A percentile compares a stretch with the other conserved stretches of the same genome.
Conservation (phyloP, 2,329 filamentous ascomycete genomes). For the Onygenales sp. region DNA sequence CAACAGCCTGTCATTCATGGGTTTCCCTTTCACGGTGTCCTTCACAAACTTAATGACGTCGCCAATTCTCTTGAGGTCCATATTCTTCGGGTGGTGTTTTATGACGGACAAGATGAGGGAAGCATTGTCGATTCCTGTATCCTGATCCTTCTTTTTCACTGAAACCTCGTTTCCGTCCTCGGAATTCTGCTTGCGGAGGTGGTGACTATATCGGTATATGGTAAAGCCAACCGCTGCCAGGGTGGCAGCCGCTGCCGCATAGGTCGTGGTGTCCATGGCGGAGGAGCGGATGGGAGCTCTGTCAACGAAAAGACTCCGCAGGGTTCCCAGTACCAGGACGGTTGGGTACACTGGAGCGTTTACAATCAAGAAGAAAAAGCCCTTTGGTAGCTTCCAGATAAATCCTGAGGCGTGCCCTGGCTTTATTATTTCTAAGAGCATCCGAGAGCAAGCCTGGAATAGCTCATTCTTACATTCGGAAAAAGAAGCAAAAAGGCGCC, state of each 20-base stretch:
- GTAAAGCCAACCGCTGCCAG: not conserved
- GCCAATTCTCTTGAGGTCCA: conserved; percentile 1
- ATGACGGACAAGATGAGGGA: conserved; percentile 3
- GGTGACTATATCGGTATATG: conserved; percentile 1
- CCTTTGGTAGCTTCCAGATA: too few species aligned
- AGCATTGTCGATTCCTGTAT: conserved; percentile 1
- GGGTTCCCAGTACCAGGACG: too few species aligned
- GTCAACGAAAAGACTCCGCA: too few species aligned
- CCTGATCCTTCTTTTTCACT: not conserved
- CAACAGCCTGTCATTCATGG: conserved; percentile 5
- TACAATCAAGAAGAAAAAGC: too few species aligned
- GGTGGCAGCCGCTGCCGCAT: not conserved
- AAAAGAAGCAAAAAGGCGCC: too few species aligned
- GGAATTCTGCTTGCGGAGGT: not conserved
- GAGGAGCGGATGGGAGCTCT: too few species aligned
- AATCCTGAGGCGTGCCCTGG: too few species aligned
- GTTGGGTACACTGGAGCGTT: too few species aligned
- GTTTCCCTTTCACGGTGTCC: conserved; percentile 4
- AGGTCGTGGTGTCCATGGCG: not conserved
- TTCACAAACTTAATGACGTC: conserved; percentile 2
- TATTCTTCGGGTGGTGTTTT: conserved; percentile 6
- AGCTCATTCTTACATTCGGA: too few species aligned
- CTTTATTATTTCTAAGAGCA: too few species aligned
- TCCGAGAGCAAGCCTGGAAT: too few species aligned
- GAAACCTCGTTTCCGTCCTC: not conserved